A percentile compares a stretch with the other conserved stretches of the same genome.
phyloP scores from a whole-genome alignment of 2,329 filamentous ascomycete genomes.

The Trichophyton mentagrophytes region DNA sequence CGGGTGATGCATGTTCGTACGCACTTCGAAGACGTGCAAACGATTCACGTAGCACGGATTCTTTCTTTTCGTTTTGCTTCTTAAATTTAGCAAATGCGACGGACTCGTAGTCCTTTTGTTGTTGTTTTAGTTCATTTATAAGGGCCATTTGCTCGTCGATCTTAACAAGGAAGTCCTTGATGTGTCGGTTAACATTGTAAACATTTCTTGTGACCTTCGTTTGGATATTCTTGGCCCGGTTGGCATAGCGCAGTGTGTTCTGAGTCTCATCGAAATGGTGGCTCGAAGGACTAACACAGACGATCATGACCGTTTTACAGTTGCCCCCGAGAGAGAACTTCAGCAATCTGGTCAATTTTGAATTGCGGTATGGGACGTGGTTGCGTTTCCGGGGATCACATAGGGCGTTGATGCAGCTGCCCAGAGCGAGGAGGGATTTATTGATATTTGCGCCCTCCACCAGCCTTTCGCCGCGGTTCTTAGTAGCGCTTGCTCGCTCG shows the following conservation, averaged over 20 bases:
- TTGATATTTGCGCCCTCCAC: constrained; percentile 98
- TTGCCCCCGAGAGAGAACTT: constrained; percentile 97
- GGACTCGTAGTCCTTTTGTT: constrained; percentile 79
- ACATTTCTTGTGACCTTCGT: constrained; percentile 99
- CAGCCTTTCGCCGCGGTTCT: constrained; percentile 84
- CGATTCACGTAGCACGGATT: constrained; percentile 62
- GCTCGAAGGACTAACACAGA: constrained; percentile 92
- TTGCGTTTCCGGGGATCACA: constrained; percentile 85
- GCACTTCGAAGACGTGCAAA: constrained; percentile 65
- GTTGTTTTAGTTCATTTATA: constrained; percentile 87
- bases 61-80: constrained; percentile 78
- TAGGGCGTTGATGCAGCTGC: constrained; percentile 95
- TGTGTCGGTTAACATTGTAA: constrained; percentile 96
- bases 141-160: constrained; percentile 97
- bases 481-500: constrained; percentile 88
- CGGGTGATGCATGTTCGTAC: constrained; percentile 64
- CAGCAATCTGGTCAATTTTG: constrained; percentile 84
- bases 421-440: constrained; percentile 86
- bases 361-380: constrained; percentile 94
- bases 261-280: constrained; percentile 97
- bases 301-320: constrained; percentile 99
- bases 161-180: constrained; percentile 98
- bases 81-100: constrained; percentile 77
- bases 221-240: constrained; percentile 97
- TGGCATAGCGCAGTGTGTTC: constrained; percentile 93